Evolutionary conservation across 176 grass and related monocot genomes (phyloP), one percentile per base, ranked within the genome.

Genomic region (Oropetium thomaeum): DNA sequence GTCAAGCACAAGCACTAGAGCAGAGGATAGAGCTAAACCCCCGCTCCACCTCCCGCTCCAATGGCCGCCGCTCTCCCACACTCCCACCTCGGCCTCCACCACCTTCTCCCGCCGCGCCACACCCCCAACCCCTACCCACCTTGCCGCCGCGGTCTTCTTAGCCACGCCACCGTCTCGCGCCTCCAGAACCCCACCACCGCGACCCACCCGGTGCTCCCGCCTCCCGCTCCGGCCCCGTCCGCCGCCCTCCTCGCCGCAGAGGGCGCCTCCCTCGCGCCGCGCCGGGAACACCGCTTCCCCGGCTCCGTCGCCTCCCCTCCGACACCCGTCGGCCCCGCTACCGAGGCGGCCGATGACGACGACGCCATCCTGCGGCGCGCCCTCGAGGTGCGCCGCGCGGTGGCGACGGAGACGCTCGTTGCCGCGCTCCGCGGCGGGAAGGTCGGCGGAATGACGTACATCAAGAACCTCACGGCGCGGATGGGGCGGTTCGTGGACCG

Each of bases 321-420:
- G 16, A 32, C 30, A 41, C 1, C 84, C 65, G 9, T 16, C 0
- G 27, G 20, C 23, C 1, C 30, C 31, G 16, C 20, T 12, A 73
- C 43, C 9, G 29, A 41, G 3, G 22, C 65, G 25, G 11, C 76
- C 22, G 25, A 54, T 41, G 34, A 73, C 3, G 74, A 93, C 51
- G 82, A 87, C 23, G 71, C 82, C 49, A 33, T 89, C 54, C 71
- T 98, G 69, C 86, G 69, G 15, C 84, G 81, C 20, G 89, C 91
- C 26, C 85, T 98, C 68, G 79, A 91, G 75, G 91, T 98, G 66
- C 87, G 95, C 31, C 84, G 91, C 83, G 84, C 84, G 11, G 84
- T 94, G 34, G 91, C 86, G 15, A 20, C 68, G 8, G 86, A 98
- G 83, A 65, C 10, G 65, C 79, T 98, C 34, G 90, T 86, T 31